phyloP scores from a whole-genome alignment of 192 early-diverging fungal species.

The Rhizophagus clarus region DNA sequence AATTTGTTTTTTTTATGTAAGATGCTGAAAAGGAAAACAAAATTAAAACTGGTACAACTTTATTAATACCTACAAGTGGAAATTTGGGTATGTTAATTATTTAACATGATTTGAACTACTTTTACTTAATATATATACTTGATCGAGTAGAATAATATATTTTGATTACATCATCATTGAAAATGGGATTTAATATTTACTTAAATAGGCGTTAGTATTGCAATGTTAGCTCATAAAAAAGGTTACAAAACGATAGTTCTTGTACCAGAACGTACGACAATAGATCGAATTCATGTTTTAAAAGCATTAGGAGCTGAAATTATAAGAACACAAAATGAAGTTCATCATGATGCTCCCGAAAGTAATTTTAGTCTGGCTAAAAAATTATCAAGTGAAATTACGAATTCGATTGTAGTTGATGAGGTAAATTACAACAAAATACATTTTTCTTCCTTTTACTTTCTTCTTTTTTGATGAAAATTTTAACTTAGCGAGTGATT shows the following conservation, averaged over 20 bases:
- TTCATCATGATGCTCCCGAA: slow-evolving; percentile 64
- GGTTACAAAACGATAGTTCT: slow-evolving; percentile 55
- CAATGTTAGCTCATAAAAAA: slow-evolving; percentile 50
- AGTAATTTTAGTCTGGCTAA: slow-evolving; percentile 62
- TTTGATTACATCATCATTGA: no score
- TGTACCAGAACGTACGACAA: slow-evolving; percentile 73
- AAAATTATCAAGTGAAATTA: slow-evolving; percentile 52
- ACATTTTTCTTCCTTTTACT: not conserved
- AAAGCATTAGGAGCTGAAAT: slow-evolving; percentile 72
- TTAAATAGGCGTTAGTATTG: slow-evolving; percentile 60
- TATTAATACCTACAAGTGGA: slow-evolving; percentile 72
- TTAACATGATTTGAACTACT: no score
- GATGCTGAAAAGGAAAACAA: slow-evolving; percentile 26
- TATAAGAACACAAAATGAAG: slow-evolving; percentile 69
- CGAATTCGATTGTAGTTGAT: slow-evolving; percentile 60
- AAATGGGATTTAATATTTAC: not conserved
- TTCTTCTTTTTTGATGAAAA: not conserved
- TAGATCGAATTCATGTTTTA: slow-evolving; percentile 65
- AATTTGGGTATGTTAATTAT: slow-evolving; percentile 47
- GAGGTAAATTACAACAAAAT: slow-evolving; percentile 46
- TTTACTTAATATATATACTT: no score
- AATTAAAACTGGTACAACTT: slow-evolving; percentile 44
- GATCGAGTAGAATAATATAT: no score
- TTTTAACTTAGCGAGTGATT: not conserved
- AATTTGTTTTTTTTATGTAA: not conserved